A percentile compares a stretch with the other conserved stretches of the same genome.
phyloP scores from a whole-genome alignment of 2,329 filamentous ascomycete genomes.

The Aspergillus viridinutans region DNA sequence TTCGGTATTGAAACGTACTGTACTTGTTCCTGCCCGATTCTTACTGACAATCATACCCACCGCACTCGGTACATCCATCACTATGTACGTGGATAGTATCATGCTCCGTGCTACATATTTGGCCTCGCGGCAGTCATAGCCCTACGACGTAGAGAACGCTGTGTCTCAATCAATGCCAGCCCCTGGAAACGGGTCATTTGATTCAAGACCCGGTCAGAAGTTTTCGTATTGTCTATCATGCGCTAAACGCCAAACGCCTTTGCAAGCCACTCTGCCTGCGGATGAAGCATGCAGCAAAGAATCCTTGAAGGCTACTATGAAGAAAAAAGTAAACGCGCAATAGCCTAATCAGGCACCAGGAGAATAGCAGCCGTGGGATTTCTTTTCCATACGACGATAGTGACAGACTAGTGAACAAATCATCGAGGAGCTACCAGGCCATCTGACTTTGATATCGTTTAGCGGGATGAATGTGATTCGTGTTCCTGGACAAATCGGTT shows the following conservation, averaged over 20 bases:
- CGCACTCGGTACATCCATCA: background rate
- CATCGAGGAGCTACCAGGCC: background rate
- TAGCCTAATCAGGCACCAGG: background rate
- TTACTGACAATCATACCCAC: background rate
- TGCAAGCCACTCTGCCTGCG: background rate
- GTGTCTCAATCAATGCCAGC: background rate
- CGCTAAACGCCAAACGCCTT: background rate
- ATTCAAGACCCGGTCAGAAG: background rate
- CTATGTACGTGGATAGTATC: background rate
- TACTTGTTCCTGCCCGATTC: background rate
- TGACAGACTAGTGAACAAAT: background rate
- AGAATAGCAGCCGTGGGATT: background rate
- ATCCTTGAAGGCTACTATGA: background rate
- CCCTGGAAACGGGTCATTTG: background rate
- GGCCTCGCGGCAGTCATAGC: background rate
- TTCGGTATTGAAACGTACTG: background rate
- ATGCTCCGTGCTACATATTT: background rate
- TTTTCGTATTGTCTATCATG: background rate
- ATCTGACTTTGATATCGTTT: background rate
- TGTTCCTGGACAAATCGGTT: background rate
- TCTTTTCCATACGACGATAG: background rate
- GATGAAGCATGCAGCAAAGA: background rate
- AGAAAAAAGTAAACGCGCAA: background rate
- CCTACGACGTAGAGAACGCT: background rate
- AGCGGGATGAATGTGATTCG: background rate